phyloP scores from a whole-genome alignment of 139 green algal species.

The Auxenochlorella pyrenoidosa region DNA sequence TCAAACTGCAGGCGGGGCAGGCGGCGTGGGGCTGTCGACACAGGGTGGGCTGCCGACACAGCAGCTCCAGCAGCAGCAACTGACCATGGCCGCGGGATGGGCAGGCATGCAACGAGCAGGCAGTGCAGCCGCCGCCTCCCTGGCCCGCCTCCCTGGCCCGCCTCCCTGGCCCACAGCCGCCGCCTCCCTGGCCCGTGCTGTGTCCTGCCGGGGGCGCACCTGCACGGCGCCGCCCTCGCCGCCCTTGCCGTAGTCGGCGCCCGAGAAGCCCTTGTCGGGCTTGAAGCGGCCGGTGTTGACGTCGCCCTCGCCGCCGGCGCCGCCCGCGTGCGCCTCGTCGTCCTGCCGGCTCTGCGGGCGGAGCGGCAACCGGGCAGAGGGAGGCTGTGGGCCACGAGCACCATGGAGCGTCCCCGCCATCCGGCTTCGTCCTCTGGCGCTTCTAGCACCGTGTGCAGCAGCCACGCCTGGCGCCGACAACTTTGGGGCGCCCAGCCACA shows the following conservation, averaged over 20 bases:
- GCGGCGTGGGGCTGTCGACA: too few species aligned
- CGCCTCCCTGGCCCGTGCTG: too few species aligned
- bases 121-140: too few species aligned
- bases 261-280: conserved; percentile 91
- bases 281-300: conserved; percentile 84
- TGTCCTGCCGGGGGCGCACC: not conserved
- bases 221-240: conserved; percentile 42
- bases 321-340: conserved; percentile 61
- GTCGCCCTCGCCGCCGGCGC: conserved; percentile 32
- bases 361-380: not conserved
- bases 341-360: conserved; percentile 33
- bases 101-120: too few species aligned
- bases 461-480: not conserved
- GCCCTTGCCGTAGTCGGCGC: conserved; percentile 63
- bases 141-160: too few species aligned
- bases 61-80: too few species aligned
- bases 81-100: too few species aligned
- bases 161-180: too few species aligned
- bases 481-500: not conserved
- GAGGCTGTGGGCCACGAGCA: not conserved
- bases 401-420: too few species aligned
- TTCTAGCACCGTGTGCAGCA: not conserved
- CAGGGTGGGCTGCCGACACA: too few species aligned
- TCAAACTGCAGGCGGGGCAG: conserved; percentile 88
- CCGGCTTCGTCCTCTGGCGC: not conserved